phyloP scores from a whole-genome alignment of 2,329 filamentous ascomycete genomes.

The Fusarium pseudonygamai region DNA sequence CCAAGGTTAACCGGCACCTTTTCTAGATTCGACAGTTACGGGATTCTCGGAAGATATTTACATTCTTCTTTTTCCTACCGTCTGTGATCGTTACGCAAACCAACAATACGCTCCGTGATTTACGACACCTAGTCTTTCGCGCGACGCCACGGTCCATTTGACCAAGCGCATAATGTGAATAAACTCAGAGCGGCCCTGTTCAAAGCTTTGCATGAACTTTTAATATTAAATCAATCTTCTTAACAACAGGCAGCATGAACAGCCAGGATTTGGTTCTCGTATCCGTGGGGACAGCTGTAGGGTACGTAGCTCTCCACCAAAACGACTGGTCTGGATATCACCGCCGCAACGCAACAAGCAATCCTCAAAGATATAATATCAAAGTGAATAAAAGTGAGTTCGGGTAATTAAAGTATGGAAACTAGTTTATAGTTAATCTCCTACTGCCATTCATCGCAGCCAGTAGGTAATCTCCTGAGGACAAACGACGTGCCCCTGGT shows the following conservation, averaged over 20 bases:
- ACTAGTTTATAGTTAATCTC: too few species aligned
- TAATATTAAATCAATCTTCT: rapidly evolving
- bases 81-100: too few species aligned
- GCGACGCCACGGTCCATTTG: background rate
- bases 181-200: too few species aligned
- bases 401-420: too few species aligned
- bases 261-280: background rate
- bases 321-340: rapidly evolving
- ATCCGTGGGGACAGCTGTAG: rapidly evolving
- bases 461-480: rapidly evolving
- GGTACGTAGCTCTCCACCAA: background rate
- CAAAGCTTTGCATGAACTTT: background rate
- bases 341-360: rapidly evolving
- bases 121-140: too few species aligned
- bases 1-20: background rate
- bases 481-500: rapidly evolving
- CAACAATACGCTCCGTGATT: too few species aligned
- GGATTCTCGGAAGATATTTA: rapidly evolving
- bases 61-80: rapidly evolving
- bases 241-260: rapidly evolving
- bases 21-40: rapidly evolving
- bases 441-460: too few species aligned
- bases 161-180: rapidly evolving
- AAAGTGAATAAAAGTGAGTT: too few species aligned
- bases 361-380: background rate